Percentiles rank a stretch among this genome's conserved stretches.
Conservation (phyloP, 495 filamentous ascomycete genomes). For the Amphirosellinia nigrospora region DNA sequence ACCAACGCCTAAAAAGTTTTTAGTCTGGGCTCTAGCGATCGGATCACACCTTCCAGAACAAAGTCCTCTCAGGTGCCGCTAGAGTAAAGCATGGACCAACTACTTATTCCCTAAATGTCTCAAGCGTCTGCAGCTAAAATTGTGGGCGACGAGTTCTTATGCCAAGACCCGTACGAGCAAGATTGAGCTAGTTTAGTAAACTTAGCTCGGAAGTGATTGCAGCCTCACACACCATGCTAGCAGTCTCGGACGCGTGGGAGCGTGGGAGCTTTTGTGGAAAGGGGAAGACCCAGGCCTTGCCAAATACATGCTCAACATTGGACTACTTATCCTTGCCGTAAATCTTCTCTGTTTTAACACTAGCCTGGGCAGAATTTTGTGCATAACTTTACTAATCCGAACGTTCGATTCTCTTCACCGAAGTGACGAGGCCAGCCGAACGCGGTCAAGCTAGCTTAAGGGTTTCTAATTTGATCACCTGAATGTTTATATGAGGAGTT, state of each 20-base stretch:
- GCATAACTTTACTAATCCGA: neutral
- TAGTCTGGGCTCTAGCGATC: neutral
- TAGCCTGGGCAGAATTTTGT: neutral
- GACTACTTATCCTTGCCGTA: neutral
- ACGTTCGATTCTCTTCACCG: neutral
- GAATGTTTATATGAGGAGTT: conserved; percentile 5
- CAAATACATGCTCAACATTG: too few relatives aligned
- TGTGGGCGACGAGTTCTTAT: neutral
- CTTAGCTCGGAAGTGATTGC: neutral
- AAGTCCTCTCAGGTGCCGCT: neutral
- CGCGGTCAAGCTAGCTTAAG: neutral
- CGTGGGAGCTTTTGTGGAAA: too few relatives aligned
- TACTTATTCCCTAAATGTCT: neutral
- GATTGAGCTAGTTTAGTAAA: neutral
- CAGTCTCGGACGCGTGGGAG: too few relatives aligned
- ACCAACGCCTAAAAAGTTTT: neutral
- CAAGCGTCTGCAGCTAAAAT: neutral
- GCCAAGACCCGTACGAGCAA: conserved; percentile 6
- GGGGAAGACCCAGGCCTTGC: too few relatives aligned
- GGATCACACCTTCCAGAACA: neutral
- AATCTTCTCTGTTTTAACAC: neutral
- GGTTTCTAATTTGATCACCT: neutral
- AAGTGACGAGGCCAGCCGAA: neutral
- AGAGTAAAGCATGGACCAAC: neutral
- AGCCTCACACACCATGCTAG: neutral